phyloP scores from a whole-genome alignment of 1,284 basidiomycete species.

The Microstroma glucosiphilum region DNA sequence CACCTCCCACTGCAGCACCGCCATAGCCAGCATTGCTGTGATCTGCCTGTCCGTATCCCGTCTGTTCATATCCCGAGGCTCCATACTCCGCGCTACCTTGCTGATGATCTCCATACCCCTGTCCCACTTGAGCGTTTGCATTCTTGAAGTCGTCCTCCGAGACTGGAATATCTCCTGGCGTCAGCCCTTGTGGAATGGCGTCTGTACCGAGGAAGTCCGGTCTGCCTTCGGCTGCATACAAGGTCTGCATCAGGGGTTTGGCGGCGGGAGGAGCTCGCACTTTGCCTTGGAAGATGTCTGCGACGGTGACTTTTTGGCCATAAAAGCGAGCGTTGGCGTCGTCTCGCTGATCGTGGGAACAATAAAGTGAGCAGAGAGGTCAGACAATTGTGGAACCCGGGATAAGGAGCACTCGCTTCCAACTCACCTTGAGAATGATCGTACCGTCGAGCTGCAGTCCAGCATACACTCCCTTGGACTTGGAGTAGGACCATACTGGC shows the following conservation, averaged over 20 bases:
- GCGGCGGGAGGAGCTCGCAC: slow-evolving; percentile 22
- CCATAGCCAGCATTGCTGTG: background rate
- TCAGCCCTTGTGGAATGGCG: slow-evolving; percentile 28
- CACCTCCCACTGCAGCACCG: background rate
- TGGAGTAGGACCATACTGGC: slow-evolving; percentile 49
- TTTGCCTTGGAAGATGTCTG: slow-evolving; percentile 30
- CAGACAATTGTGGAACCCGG: too few relatives aligned
- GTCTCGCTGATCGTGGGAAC: slow-evolving; percentile 15
- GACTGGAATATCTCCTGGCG: slow-evolving; percentile 29
- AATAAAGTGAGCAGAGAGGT: too few relatives aligned
- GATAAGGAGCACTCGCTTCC: background rate
- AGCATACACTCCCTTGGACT: slow-evolving; percentile 49
- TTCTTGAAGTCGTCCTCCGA: background rate
- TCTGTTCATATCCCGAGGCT: background rate
- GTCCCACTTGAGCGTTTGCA: background rate
- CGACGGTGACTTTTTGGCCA: slow-evolving; percentile 20
- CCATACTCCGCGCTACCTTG: background rate
- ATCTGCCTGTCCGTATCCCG: too few relatives aligned
- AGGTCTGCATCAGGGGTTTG: slow-evolving; percentile 40
- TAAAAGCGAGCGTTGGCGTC: slow-evolving; percentile 45
- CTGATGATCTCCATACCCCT: background rate
- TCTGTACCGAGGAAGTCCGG: slow-evolving; percentile 36
- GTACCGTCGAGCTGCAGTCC: slow-evolving; percentile 49
- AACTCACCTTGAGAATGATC: slow-evolving; percentile 28
- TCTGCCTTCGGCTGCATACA: slow-evolving; percentile 41